Evolutionary conservation across 2,329 filamentous ascomycete genomes (phyloP).

Genomic region (Penicillium sp.): DNA sequence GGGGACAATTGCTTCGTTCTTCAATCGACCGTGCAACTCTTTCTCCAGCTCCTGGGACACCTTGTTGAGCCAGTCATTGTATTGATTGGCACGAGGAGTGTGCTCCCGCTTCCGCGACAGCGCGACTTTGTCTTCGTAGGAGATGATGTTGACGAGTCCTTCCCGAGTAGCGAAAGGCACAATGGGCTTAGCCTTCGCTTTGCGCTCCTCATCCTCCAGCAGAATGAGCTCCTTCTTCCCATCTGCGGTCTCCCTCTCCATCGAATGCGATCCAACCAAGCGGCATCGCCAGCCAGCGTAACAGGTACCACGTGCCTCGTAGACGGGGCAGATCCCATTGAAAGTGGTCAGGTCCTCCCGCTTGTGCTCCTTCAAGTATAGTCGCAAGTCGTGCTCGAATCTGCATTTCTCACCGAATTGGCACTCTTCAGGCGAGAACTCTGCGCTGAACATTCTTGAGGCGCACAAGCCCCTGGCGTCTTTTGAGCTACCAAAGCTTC

Average conservation of each 20-base stretch:
- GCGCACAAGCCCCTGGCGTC: slow-evolving; percentile 81
- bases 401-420: slow-evolving; percentile 80
- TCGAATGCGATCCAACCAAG: slow-evolving; percentile 84
- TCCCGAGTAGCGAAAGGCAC: slow-evolving; percentile 52
- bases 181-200: slow-evolving; percentile 45
- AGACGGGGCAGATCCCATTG: slow-evolving; percentile 80
- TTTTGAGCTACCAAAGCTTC: slow-evolving; percentile 78
- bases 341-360: slow-evolving; percentile 79
- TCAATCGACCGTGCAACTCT: slow-evolving; percentile 56
- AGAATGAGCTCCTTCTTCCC: slow-evolving; percentile 83
- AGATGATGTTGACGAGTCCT: slow-evolving; percentile 77
- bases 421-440: slow-evolving; percentile 81
- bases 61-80: slow-evolving; percentile 77
- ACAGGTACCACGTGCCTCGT: slow-evolving; percentile 76
- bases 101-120: slow-evolving; percentile 74
- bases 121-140: slow-evolving; percentile 72
- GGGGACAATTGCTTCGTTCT: slow-evolving; percentile 41
- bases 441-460: slow-evolving; percentile 71
- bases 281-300: slow-evolving; percentile 92
- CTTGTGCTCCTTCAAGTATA: slow-evolving; percentile 82
- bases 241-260: slow-evolving; percentile 77
- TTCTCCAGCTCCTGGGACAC: slow-evolving; percentile 59
- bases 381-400: slow-evolving; percentile 80
- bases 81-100: slow-evolving; percentile 76
- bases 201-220: slow-evolving; percentile 61